Conservation (phyloP, 208 protist species). For the Sergeia podlipaevii region DNA sequence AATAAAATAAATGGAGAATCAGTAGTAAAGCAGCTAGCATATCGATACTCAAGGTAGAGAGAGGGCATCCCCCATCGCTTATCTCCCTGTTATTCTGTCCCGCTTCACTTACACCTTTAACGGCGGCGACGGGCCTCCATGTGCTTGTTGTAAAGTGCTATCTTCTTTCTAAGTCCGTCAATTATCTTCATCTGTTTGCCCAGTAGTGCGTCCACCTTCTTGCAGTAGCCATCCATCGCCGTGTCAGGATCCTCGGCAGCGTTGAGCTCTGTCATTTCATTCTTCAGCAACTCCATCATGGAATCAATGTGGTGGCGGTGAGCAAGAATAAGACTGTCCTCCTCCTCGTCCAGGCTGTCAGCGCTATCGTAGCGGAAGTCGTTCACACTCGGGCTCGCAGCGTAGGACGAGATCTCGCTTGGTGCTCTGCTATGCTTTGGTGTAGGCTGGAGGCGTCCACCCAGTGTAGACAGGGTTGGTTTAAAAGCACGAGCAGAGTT, state of each 20-base stretch:
- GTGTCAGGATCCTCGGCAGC: slow-evolving; percentile 87
- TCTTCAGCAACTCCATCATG: slow-evolving; percentile 91
- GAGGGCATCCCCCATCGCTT: neutral
- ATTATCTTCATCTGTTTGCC: slow-evolving; percentile 69
- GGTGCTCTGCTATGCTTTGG: slow-evolving; percentile 29
- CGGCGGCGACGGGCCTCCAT: slow-evolving; percentile 21
- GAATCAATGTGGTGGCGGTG: slow-evolving; percentile 93
- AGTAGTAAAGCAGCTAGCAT: too few species aligned
- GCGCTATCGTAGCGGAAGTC: slow-evolving; percentile 49
- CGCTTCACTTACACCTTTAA: neutral
- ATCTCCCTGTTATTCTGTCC: neutral
- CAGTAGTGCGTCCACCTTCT: slow-evolving; percentile 81
- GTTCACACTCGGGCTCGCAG: slow-evolving; percentile 27
- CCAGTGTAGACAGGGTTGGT: slow-evolving; percentile 25
- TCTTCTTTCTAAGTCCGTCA: slow-evolving; percentile 70
- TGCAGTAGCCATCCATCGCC: slow-evolving; percentile 85
- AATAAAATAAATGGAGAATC: too few species aligned
- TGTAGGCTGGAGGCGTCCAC: slow-evolving; percentile 29
- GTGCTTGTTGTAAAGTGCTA: slow-evolving; percentile 63
- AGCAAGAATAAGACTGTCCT: slow-evolving; percentile 86
- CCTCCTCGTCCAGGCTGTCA: slow-evolving; percentile 87
- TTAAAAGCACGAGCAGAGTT: slow-evolving; percentile 62
- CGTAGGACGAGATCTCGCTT: slow-evolving; percentile 26
- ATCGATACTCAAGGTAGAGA: too few species aligned
- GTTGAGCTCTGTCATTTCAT: slow-evolving; percentile 93